These are phyloP conservation scores for Penicillium sp. DNA, from an alignment of 2,329 filamentous ascomycete genomes.

Conservation along the genomic window DNA sequence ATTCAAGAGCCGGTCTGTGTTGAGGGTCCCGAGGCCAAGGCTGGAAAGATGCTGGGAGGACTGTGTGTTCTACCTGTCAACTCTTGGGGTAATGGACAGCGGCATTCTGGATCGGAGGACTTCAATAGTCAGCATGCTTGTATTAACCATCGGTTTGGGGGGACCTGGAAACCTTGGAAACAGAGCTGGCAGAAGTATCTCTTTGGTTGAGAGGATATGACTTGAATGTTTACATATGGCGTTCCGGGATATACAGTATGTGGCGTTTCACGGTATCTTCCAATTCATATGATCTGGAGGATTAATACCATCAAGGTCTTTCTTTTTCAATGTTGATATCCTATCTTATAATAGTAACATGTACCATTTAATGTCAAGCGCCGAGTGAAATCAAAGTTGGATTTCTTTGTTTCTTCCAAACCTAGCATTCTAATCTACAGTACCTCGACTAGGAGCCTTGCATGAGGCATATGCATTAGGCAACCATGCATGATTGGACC, in stretches of 20 bases:
- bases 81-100: conserved; percentile 40
- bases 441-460: background rate
- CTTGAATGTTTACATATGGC: background rate
- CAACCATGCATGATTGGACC: background rate
- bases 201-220: conserved; percentile 23
- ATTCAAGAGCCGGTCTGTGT: conserved; percentile 30
- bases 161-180: conserved; percentile 40
- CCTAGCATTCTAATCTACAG: background rate
- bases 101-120: conserved; percentile 32
- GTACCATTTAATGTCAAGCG: background rate
- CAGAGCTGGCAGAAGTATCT: conserved; percentile 33
- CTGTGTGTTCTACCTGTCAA: conserved; percentile 90
- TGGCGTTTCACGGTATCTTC: background rate
- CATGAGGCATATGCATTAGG: background rate
- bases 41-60: conserved; percentile 67
- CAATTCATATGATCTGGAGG: background rate
- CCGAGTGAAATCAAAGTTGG: background rate
- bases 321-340: background rate
- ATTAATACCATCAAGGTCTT: background rate
- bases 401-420: background rate
- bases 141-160: conserved; percentile 37
- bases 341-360: background rate
- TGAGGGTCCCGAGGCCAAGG: conserved; percentile 20
- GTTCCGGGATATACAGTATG: background rate
- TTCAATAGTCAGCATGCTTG: conserved; percentile 33